These are phyloP conservation scores for Akebia trifoliata DNA, from an alignment of 164 flowering plant genomes.

Conservation along the genomic window DNA sequence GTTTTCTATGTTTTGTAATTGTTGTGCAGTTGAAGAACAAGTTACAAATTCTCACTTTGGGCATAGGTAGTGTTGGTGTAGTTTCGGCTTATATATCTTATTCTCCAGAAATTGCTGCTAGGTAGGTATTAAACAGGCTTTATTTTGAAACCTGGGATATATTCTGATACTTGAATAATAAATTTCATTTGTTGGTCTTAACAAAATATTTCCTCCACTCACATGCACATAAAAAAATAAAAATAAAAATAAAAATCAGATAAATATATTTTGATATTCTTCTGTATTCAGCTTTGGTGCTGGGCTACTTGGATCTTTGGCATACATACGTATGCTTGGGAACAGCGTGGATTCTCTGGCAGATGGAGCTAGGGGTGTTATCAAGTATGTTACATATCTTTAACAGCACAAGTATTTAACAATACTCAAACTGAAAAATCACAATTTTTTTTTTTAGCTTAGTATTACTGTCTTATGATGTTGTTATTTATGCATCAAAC, in stretches of 20 bases:
- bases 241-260: neutral
- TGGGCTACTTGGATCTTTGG: slow-evolving; percentile 85
- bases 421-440: too few relatives aligned
- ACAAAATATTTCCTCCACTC: too few relatives aligned
- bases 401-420: too few relatives aligned
- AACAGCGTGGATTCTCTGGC: slow-evolving; percentile 78
- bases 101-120: slow-evolving; percentile 85
- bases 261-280: neutral
- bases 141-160: too few relatives aligned
- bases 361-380: slow-evolving; percentile 65
- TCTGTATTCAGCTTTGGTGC: slow-evolving; percentile 71
- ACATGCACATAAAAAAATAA: too few relatives aligned
- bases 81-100: slow-evolving; percentile 76
- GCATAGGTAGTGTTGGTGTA: slow-evolving; percentile 75
- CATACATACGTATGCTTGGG: slow-evolving; percentile 89
- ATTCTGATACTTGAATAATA: too few relatives aligned
- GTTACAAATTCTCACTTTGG: slow-evolving; percentile 69
- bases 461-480: too few relatives aligned
- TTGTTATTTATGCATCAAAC: too few relatives aligned
- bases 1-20: neutral
- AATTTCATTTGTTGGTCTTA: too few relatives aligned
- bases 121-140: slow-evolving; percentile 31
- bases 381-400: slow-evolving; percentile 48
- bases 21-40: slow-evolving; percentile 66
- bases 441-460: too few relatives aligned